phyloP scores from a whole-genome alignment of 176 grass and related monocot genomes.

The Oryza coarctata region DNA sequence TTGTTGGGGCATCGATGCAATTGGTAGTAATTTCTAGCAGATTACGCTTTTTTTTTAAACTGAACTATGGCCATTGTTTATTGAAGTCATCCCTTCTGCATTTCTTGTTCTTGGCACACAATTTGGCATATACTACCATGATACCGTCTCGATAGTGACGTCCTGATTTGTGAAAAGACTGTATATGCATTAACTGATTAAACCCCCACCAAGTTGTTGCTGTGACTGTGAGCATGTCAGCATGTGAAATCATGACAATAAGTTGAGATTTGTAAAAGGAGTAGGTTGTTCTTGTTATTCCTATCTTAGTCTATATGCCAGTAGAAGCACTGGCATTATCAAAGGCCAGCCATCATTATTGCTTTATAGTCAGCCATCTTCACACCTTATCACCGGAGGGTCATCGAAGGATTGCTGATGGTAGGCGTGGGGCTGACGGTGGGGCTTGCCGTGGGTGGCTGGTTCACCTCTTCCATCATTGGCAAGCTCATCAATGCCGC shows the following conservation, averaged over 20 bases:
- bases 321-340: background rate
- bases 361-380: too few relatives aligned
- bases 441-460: background rate
- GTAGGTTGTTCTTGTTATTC: too few relatives aligned
- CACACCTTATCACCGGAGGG: background rate
- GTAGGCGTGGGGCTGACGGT: background rate
- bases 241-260: background rate
- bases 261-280: background rate
- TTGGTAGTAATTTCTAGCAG: background rate
- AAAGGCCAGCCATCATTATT: background rate
- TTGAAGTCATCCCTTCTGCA: background rate
- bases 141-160: background rate
- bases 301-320: too few relatives aligned
- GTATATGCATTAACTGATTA: background rate
- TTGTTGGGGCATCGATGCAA: background rate
- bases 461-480: conserved; percentile 3
- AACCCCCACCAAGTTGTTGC: background rate
- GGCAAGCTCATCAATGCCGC: background rate
- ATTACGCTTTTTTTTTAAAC: background rate
- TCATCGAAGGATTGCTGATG: background rate
- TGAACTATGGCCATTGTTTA: background rate
- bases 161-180: background rate
- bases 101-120: background rate
- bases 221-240: background rate
- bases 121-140: background rate